Percentiles rank a stretch among this genome's conserved stretches.
Evolutionary conservation across 1,139 yeast genomes (phyloP).

Genomic region (Pichia sp.): DNA sequence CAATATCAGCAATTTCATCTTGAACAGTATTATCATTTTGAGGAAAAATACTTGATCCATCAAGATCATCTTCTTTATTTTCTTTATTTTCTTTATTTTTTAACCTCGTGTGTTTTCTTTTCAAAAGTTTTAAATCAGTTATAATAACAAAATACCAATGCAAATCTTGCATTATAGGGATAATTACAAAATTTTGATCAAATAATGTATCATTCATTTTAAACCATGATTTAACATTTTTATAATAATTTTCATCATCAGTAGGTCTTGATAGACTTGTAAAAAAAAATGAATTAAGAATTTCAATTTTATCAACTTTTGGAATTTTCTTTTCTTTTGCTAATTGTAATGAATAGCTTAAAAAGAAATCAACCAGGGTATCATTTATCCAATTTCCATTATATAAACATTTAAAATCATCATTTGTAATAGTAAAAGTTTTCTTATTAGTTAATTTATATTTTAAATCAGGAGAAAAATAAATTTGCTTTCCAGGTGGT

Average conservation of each 20-base stretch:
- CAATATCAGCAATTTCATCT: not conserved
- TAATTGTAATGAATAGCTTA: conserved; percentile 42
- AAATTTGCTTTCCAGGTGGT: conserved; percentile 25
- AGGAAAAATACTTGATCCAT: not conserved
- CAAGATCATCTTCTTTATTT: not conserved
- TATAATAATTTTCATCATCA: conserved; percentile 39
- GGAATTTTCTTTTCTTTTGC: conserved; percentile 32
- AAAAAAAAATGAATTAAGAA: conserved; percentile 82
- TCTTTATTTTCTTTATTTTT: not conserved
- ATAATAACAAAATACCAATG: conserved; percentile 91
- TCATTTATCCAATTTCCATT: conserved; percentile 75
- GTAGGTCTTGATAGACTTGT: conserved; percentile 45
- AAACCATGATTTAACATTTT: conserved; percentile 75
- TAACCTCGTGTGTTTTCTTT: conserved; percentile 8
- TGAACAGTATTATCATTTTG: not conserved
- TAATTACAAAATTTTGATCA: conserved; percentile 52
- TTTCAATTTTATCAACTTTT: conserved; percentile 41
- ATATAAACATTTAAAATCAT: conserved; percentile 63
- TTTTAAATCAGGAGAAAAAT: conserved; percentile 47
- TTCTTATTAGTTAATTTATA: conserved; percentile 43
- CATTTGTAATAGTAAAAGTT: conserved; percentile 46
- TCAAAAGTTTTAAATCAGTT: conserved; percentile 39
- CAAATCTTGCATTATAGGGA: conserved; percentile 74
- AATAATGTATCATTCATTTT: conserved; percentile 55
- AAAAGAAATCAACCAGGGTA: conserved; percentile 63